Base-by-base conservation (phyloP, 139 green algal genomes). In the Tetradesmus lagerheimii region DNA sequence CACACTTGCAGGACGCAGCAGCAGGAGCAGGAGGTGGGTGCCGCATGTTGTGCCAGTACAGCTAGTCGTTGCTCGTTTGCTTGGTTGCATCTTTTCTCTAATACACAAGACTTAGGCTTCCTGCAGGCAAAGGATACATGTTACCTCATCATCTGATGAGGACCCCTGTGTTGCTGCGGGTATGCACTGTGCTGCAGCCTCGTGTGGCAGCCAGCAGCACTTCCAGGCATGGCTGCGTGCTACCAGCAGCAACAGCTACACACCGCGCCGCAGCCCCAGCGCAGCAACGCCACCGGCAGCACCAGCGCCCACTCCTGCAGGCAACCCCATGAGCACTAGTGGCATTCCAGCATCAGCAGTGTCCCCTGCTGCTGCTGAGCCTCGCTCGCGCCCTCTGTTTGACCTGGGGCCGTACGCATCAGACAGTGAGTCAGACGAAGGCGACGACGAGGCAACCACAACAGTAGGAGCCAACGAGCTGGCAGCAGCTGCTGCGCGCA, bases 161-260 rank as follows among this genome's bases (percentile, higher is more conserved):
- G 18, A 14, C 20, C 47, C 47, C 57, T 71, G 4, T 18, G 20
- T 31, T 31, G 57, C 31, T 71, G 23, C 23, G 1, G n/a, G 23
- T 71, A 31, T 23, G 23, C 57, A 71, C 57, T 71, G 38, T 53
- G 18, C 45, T 74, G 47, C 80, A 86, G 80, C n/a, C n/a, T 4
- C 45, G n/a, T 50, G 18, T 62, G 62, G 45, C 83, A 66, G 27
- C 83, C 27, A 80, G 25, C 62, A 82, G 23, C 37, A 50, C 38
- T 80, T 88, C 38, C 83, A 88, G 64, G 83, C 83, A 50, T 88
- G 83, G 83, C 41, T 88, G 83, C 67, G 43, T 6, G 83, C 83
- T 64, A 88, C 83, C 41, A 62, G 38, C 83, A 88, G 64, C 62
- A 88, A n/a, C 38, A 80, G 64, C 62, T 88, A 53, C 43, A 88